Evolutionary conservation across 225 moss, liverwort and hornwort genomes (phyloP), one percentile per base, ranked within the genome.

Genomic region (Antitrichia curtipendula): DNA sequence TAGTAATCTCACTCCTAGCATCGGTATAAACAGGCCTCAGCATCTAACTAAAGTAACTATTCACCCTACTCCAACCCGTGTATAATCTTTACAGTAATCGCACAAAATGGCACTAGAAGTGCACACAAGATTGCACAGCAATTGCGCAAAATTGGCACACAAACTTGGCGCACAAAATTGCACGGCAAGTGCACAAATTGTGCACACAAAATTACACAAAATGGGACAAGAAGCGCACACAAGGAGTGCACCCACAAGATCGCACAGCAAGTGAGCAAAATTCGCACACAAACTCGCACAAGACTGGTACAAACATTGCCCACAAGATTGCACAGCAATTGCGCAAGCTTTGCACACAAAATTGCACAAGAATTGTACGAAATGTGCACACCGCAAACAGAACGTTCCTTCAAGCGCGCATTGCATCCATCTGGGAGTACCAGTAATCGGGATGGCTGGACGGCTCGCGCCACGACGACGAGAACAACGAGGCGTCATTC

Each of bases 391-490:
- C 20, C n/a, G 23, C 36, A 23, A 36, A 9, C 52, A 13, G 53
- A 14, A 9, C 24, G 36, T 76, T 53, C 24, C 53, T 38, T 89
- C 79, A 90, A 85, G 72, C 89, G 57, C 87, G 81, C 91, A 89
- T 89, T 83, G 86, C 92, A 38, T 92, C 88, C 75, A 78, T 76
- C 43, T 88, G 89, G 62, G 57, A 57, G n/a, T 77, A 92, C 92
- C 92, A 92, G 40, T 60, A 86, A 49, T 91, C 91, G 32, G 83
- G 49, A 27, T 92, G 90, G 86, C n/a, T 60, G 21, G 73, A 16
- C 50, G 75, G 61, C 15, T 92, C 88, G 6, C 90, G 88, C 88
- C 88, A 90, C 10, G 89, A 75, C n/a, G 88, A 86, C 41, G 88
- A 70, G 59, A 86, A 90, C 24, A 85, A 49, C 59, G 82, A 65